phyloP scores from a whole-genome alignment of 257 asterid species.

The Perilla frutescens region DNA sequence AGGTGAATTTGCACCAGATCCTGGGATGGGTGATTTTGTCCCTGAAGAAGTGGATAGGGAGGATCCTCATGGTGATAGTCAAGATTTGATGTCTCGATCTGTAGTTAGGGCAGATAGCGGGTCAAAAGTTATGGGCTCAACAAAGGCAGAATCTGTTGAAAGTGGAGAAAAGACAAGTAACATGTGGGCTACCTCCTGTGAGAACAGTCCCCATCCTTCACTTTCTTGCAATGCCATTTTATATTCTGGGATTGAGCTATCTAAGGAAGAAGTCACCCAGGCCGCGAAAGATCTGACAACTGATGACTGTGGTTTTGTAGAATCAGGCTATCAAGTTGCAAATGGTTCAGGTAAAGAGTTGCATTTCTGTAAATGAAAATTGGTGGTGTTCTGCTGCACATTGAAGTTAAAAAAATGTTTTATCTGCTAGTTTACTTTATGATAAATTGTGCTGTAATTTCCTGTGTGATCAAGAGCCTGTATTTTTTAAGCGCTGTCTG shows the following conservation, averaged over 20 bases:
- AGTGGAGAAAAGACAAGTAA: conserved; percentile 93
- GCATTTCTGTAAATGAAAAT: conserved; percentile 26
- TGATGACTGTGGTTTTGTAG: conserved; percentile 82
- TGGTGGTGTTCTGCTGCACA: conserved; percentile 17
- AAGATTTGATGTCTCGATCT: conserved; percentile 83
- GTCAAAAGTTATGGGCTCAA: conserved; percentile 84
- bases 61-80: conserved; percentile 95
- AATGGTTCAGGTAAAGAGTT: conserved; percentile 66
- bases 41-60: conserved; percentile 92
- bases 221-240: conserved; percentile 96
- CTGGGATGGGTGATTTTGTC: conserved; percentile 97
- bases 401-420: background rate
- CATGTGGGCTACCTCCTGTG: conserved; percentile 57
- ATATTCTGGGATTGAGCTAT: conserved; percentile 80
- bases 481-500: conserved; percentile 7
- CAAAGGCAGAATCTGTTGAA: conserved; percentile 93
- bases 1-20: conserved; percentile 87
- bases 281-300: conserved; percentile 64
- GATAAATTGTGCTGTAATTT: conserved; percentile 3
- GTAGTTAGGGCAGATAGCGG: conserved; percentile 95
- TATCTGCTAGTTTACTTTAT: background rate
- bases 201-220: conserved; percentile 85
- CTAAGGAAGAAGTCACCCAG: conserved; percentile 95
- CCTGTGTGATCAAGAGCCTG: conserved; percentile 21
- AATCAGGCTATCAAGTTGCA: conserved; percentile 72